Evolutionary conservation across 2,329 filamentous ascomycete species (phyloP).

Genomic region (Venturia carpophila): DNA sequence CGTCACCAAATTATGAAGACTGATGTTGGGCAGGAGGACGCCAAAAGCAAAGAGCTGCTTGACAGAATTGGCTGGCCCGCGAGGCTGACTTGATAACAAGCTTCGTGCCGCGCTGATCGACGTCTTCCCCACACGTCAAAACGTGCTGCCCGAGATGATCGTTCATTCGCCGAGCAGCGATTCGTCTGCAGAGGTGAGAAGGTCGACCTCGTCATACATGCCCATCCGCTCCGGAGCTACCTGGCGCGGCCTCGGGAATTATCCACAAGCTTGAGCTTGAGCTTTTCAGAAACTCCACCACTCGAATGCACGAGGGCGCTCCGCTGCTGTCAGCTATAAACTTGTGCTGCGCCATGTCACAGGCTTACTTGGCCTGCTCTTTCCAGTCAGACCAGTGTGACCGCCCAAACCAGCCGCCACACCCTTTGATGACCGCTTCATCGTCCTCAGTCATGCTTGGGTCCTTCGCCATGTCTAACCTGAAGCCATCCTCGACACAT

Average conservation of each 20-base stretch:
- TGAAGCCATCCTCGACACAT: neutral
- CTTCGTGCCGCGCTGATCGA: neutral
- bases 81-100: conserved; percentile 7
- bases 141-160: neutral
- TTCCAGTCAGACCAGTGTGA: neutral
- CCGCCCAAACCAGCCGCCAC: neutral
- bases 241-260: conserved; percentile 2
- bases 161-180: conserved; percentile 5
- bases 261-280: neutral
- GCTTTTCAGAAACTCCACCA: neutral
- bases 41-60: no score
- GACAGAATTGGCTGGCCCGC: neutral
- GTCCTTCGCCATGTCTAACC: neutral
- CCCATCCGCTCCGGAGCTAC: neutral
- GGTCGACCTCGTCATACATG: neutral
- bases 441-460: neutral
- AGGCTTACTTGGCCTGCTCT: neutral
- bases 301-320: neutral
- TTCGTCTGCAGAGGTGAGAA: no score
- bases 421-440: neutral
- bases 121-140: neutral
- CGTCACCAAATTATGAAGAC: no score
- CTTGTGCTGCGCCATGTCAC: neutral
- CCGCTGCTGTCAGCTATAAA: neutral
- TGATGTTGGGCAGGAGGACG: no score